phyloP scores from a whole-genome alignment of 805 yeast genomes.

The Schwanniomyces yamadae region DNA sequence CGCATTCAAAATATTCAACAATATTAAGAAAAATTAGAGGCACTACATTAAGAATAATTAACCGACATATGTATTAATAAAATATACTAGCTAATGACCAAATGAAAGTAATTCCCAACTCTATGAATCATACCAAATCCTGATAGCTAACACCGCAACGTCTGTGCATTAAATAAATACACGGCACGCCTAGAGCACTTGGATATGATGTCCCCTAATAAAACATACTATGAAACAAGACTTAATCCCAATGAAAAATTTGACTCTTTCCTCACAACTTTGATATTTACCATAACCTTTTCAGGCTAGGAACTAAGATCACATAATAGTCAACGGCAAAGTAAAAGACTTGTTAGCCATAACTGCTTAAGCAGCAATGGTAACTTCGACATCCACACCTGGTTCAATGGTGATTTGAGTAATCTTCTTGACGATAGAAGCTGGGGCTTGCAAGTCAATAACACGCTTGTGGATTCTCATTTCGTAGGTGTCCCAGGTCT shows the following conservation, averaged over 20 bases:
- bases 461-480: conserved; percentile 99
- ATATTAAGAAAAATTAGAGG: too few species aligned
- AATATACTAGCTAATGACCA: conserved; percentile 12
- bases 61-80: conserved; percentile 10
- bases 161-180: conserved; percentile 43
- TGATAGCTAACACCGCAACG: conserved; percentile 65
- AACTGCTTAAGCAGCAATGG: conserved; percentile 74
- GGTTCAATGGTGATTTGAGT: conserved; percentile 98
- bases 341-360: neutral
- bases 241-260: neutral
- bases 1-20: neutral
- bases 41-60: conserved; percentile 2
- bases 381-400: conserved; percentile 97
- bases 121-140: conserved; percentile 44
- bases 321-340: too few species aligned
- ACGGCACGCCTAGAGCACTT: conserved; percentile 64
- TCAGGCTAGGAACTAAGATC: neutral
- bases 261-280: neutral
- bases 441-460: conserved; percentile 97
- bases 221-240: neutral
- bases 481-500: conserved; percentile 99
- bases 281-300: neutral
- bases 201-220: conserved; percentile 27
- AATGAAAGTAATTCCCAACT: conserved; percentile 7
- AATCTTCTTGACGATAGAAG: conserved; percentile 88